A percentile compares a stretch with the other conserved stretches of the same genome.
These are phyloP conservation scores for Lepiota venenata DNA, from an alignment of 768 basidiomycete species.

Conservation along the genomic window DNA sequence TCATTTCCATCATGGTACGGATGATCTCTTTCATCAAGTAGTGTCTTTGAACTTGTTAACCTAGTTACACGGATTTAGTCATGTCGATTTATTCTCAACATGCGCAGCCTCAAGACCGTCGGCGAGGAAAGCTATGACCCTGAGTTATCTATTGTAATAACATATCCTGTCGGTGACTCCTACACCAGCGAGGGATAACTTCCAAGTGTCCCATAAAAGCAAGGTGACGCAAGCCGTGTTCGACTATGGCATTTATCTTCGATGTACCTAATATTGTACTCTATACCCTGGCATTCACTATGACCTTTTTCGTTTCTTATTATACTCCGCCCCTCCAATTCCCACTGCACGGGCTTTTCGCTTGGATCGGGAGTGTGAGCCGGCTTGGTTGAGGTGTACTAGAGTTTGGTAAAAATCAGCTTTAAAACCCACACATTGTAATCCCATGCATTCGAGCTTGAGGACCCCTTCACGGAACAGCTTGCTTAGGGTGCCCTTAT, in stretches of 20 bases:
- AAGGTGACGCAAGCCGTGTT: not conserved
- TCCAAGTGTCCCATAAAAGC: not conserved
- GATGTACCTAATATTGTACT: too few relatives aligned
- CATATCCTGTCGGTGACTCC: not conserved
- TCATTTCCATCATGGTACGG: not conserved
- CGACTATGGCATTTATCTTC: too few relatives aligned
- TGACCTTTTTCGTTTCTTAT: too few relatives aligned
- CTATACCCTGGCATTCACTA: too few relatives aligned
- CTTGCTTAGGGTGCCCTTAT: constrained; percentile 1
- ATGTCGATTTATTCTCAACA: not conserved
- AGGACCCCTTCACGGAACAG: not conserved
- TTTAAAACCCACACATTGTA: constrained; percentile 1
- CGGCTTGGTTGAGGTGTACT: not conserved
- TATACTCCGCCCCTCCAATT: not conserved
- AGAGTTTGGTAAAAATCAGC: not conserved
- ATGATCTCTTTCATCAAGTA: too few relatives aligned
- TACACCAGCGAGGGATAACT: not conserved
- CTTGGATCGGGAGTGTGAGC: not conserved
- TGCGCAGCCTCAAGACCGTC: not conserved
- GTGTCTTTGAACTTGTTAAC: too few relatives aligned
- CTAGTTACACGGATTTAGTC: not conserved
- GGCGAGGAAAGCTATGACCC: not conserved
- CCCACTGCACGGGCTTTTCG: not conserved
- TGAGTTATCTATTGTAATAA: not conserved
- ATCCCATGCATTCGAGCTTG: not conserved